A percentile compares a stretch with the other conserved stretches of the same genome.
Conservation (phyloP, 768 basidiomycete genomes). For the Mycena maculata region DNA sequence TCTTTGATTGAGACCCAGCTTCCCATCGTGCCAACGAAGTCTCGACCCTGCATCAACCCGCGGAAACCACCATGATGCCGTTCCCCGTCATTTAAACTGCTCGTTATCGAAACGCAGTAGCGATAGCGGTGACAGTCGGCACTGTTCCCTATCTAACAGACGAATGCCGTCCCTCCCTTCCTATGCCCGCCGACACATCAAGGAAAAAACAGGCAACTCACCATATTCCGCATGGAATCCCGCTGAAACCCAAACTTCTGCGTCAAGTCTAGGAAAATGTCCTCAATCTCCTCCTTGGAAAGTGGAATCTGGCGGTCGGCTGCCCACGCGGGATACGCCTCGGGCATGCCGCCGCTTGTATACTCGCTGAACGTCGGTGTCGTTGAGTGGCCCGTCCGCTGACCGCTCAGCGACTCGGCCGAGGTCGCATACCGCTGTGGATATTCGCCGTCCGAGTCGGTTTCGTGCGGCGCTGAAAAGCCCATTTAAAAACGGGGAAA, state of each 20-base stretch:
- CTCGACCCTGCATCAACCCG: too few species aligned
- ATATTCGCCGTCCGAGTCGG: constrained; percentile 86
- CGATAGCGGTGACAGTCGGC: too few species aligned
- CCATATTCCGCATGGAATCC: constrained; percentile 96
- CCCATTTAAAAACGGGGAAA: constrained; percentile 21
- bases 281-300: constrained; percentile 99
- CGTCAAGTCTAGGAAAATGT: constrained; percentile 95
- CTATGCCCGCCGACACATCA: background rate
- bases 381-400: constrained; percentile 14
- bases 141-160: too few species aligned
- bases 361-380: constrained; percentile 32
- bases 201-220: constrained; percentile 48
- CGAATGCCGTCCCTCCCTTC: background rate
- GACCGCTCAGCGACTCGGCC: constrained; percentile 68
- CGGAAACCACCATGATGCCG: too few species aligned
- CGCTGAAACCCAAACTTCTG: constrained; percentile 99
- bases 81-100: too few species aligned
- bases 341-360: constrained; percentile 49
- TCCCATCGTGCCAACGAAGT: too few species aligned
- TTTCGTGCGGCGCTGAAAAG: constrained; percentile 77
- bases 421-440: constrained; percentile 78
- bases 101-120: too few species aligned
- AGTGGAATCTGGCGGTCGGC: constrained; percentile 94
- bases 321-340: constrained; percentile 96
- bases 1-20: too few species aligned